phyloP scores from a whole-genome alignment of 2,329 filamentous ascomycete genomes.

The Nothophoma quercina region DNA sequence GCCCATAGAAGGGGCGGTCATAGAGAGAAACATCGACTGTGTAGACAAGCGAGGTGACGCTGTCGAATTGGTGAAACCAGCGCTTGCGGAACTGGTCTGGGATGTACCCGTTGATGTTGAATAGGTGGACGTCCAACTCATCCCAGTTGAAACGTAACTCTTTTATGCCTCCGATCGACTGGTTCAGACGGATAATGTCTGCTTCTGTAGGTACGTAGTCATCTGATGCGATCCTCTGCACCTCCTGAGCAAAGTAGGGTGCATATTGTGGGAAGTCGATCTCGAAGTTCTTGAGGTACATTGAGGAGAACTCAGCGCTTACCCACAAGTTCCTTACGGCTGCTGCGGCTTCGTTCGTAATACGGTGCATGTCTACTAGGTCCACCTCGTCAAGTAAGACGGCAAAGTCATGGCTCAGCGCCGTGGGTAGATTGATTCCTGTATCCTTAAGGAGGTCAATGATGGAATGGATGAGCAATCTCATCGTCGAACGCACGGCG shows the following conservation, averaged over 20 bases:
- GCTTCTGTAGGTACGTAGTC: constrained; percentile 45
- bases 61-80: constrained; percentile 49
- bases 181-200: constrained; percentile 46
- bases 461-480: constrained; percentile 45
- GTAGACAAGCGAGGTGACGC: constrained; percentile 42
- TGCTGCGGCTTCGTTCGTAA: constrained; percentile 37
- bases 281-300: constrained; percentile 46
- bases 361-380: constrained; percentile 32
- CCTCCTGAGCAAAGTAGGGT: constrained; percentile 42
- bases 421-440: constrained; percentile 36
- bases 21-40: constrained; percentile 44
- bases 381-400: constrained; percentile 46
- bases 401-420: constrained; percentile 41
- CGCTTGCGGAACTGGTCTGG: constrained; percentile 43
- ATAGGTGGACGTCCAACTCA: constrained; percentile 45
- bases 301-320: constrained; percentile 39
- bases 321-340: constrained; percentile 41
- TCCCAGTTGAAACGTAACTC: constrained; percentile 48
- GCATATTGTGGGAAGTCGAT: constrained; percentile 48
- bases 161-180: constrained; percentile 39
- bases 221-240: constrained; percentile 32
- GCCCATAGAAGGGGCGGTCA: constrained; percentile 40
- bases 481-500: constrained; percentile 40
- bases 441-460: constrained; percentile 47
- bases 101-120: constrained; percentile 45